Percentiles rank a stretch among this genome's conserved stretches.
phyloP scores from a whole-genome alignment of 208 protist species.

The Naegleria fowleri region DNA sequence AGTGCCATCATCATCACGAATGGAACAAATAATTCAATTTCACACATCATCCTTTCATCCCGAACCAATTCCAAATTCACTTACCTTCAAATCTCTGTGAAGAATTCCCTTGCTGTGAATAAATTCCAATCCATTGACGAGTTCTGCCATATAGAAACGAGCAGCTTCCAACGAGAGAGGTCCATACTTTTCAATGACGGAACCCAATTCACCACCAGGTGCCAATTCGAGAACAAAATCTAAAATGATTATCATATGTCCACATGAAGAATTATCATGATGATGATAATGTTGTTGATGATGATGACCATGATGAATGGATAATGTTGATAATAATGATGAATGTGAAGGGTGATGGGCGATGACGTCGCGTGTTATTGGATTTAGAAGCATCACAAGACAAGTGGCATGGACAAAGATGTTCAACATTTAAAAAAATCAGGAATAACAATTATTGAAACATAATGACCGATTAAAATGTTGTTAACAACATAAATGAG shows the following conservation, averaged over 20 bases:
- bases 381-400: too few relatives aligned
- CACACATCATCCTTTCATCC: too few relatives aligned
- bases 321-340: neutral
- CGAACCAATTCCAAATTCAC: too few relatives aligned
- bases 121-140: constrained; percentile 74
- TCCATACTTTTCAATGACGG: constrained; percentile 73
- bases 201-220: constrained; percentile 65
- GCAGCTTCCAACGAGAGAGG: constrained; percentile 68
- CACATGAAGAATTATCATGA: neutral
- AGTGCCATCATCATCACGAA: neutral
- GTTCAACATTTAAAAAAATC: too few relatives aligned
- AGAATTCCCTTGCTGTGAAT: constrained; percentile 69
- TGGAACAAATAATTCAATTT: too few relatives aligned
- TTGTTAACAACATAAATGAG: too few relatives aligned
- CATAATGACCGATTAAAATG: too few relatives aligned
- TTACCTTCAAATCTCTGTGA: constrained; percentile 75
- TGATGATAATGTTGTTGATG: too few relatives aligned
- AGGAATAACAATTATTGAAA: neutral
- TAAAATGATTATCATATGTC: constrained; percentile 45
- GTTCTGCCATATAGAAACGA: constrained; percentile 74
- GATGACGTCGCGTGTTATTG: too few relatives aligned
- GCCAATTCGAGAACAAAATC: constrained; percentile 54
- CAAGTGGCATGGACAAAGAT: too few relatives aligned
- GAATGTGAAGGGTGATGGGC: too few relatives aligned
- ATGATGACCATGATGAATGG: too few relatives aligned